Evolutionary conservation across 257 asterid species (phyloP), one percentile per base, ranked within the genome.

Genomic region (Solanum piurae): DNA sequence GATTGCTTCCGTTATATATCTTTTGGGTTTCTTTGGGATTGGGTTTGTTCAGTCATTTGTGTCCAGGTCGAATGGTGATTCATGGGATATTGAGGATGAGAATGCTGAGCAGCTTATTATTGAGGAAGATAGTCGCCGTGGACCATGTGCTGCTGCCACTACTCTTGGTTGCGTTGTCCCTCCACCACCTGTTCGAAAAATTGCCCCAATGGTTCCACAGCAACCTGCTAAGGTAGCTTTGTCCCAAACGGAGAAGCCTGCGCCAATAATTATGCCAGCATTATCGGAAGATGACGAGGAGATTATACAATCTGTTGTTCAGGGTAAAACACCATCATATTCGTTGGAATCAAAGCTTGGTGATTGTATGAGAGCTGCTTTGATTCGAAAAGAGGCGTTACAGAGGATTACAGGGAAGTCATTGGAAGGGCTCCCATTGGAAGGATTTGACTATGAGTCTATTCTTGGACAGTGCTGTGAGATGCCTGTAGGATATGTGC

Each of bases 401-500:
- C 94, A 93, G 94, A 89, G 93, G 80, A 60, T 88, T 3, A 92
- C 94, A 1, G 94, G 94, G 33, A 91, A 90, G 88, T 92, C 94
- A 3, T 60, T 93, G 49, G 92, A 90, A 16, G 95, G 95, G 14
- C 74, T 93, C 21, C 94, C 95, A 29, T 46, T 93, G 83, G 95
- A 93, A 29, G 95, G 94, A 2, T 91, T 93, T 64, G 92, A 92
- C 72, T 93, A 93, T 83, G 93, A 89, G 37, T 91, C 95, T 3
- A 91, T 93, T 62, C 86, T 93, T 58, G 95, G 95, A 5, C 95
- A 93, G 90, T 93, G 95, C 83, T 93, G 95, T 83, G 95, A 93
- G 90, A 92, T 93, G 95, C 95, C 95, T 3, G 92, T 93, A n/a
- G 95, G 95, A 40, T 93, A 91, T 85, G 92, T 93, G 11, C 95